Evolutionary conservation across 139 green algal species (phyloP).

Genomic region (Micractinium sp.): DNA sequence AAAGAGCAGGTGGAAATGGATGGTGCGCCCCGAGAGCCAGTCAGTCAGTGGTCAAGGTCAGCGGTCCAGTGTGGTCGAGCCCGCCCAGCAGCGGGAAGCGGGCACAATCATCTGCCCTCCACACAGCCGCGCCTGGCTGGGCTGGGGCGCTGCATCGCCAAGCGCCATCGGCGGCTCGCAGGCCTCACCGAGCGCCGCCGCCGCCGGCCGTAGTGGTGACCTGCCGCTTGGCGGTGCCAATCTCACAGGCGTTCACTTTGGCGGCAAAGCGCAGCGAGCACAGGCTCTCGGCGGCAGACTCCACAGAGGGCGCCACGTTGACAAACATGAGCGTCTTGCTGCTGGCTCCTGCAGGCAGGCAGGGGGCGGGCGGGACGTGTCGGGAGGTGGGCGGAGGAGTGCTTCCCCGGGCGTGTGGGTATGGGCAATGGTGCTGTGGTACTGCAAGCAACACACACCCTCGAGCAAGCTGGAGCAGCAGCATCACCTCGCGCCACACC

Average conservation of each 20-base stretch:
- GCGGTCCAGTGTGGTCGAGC: not conserved
- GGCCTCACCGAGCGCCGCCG: no score
- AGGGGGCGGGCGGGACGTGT: not conserved
- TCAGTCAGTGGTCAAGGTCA: not conserved
- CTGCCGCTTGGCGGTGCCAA: constrained; percentile 51
- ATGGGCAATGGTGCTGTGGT: no score
- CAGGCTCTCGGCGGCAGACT: constrained; percentile 76
- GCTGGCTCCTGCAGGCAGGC: constrained; percentile 35
- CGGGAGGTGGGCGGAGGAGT: no score
- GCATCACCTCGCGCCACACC: not conserved
- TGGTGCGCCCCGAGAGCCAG: no score
- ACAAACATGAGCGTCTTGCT: constrained; percentile 97
- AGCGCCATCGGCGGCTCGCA: no score
- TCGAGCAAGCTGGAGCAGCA: not conserved
- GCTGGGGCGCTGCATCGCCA: not conserved
- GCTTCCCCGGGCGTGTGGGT: no score
- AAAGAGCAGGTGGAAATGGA: no score
- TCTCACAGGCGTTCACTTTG: constrained; percentile 87
- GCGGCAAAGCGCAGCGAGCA: constrained; percentile 91
- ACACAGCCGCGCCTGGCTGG: not conserved
- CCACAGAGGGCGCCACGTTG: constrained; percentile 87
- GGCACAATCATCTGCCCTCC: not conserved
- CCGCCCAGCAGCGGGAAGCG: not conserved
- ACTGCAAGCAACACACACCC: not conserved
- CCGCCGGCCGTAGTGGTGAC: not conserved